Evolutionary conservation across 768 basidiomycete genomes (phyloP).

Genomic region (Harrya chromipes): DNA sequence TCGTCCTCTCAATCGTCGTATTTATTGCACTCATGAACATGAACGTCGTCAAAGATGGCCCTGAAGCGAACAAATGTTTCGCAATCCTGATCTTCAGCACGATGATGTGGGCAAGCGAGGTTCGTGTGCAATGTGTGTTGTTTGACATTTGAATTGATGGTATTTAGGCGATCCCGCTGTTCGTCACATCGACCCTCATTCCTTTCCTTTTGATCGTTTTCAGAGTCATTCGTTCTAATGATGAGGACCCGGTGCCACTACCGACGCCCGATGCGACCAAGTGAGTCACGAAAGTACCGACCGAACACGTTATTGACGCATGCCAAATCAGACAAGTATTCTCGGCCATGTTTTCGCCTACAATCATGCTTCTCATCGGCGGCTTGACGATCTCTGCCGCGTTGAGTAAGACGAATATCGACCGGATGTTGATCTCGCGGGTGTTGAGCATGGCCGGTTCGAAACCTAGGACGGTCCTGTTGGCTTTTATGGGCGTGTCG

Average conservation of each 20-base stretch:
- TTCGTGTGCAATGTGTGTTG: conserved; percentile 24
- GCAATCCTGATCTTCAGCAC: conserved; percentile 89
- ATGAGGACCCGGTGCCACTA: conserved; percentile 50
- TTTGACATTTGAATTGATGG: background rate
- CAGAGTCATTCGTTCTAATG: conserved; percentile 58
- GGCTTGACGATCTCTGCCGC: conserved; percentile 98
- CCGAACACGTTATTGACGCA: background rate
- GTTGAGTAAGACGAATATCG: conserved; percentile 92
- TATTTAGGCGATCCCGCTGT: conserved; percentile 88
- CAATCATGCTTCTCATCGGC: conserved; percentile 96
- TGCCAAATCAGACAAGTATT: conserved; percentile 69
- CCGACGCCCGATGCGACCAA: conserved; percentile 72
- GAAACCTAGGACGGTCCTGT: conserved; percentile 77
- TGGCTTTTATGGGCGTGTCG: conserved; percentile 94
- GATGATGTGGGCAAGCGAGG: conserved; percentile 96
- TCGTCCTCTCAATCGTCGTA: conserved; percentile 52
- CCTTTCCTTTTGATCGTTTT: conserved; percentile 87
- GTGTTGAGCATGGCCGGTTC: conserved; percentile 90
- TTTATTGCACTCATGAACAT: conserved; percentile 63
- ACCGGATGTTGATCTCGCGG: conserved; percentile 85
- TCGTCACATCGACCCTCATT: conserved; percentile 91
- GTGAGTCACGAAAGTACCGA: conserved; percentile 41
- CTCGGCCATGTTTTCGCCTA: conserved; percentile 94
- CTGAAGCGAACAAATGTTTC: conserved; percentile 84
- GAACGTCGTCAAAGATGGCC: conserved; percentile 49